Base-by-base conservation (phyloP, 495 filamentous ascomycete genomes). In the Lindgomyces ingoldianus region DNA sequence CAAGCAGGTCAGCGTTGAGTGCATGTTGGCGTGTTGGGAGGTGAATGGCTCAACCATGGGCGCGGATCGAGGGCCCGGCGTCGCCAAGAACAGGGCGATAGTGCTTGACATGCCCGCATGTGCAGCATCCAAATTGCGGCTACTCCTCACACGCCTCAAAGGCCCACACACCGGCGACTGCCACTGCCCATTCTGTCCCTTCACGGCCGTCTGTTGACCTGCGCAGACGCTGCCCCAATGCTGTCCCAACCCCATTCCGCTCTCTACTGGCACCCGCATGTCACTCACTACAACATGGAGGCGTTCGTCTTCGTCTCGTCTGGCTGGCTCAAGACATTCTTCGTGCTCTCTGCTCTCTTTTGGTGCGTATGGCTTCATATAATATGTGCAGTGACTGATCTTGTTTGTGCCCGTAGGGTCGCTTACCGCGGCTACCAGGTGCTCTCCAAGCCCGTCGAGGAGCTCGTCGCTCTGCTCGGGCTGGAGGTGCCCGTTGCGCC, bases 401-500 rank as follows among this genome's bases (percentile, higher is more conserved):
- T 39, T 27, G 14, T 18, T 53, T 6, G 50, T 39, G 22, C 19
- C 14, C 36, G 25, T 51, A 93, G 91, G 91, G 83, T 96, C 55
- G 79, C 89, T 11, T 87, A 87, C 69, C 88, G 92, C 58, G 87
- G 89, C 52, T 93, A 89, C 76, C 87, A 91, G 70, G 91, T 96
- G 24, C 82, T 96, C 36, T 86, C 90, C 73, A 96, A 91, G 53
- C 90, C 94, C 9, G 91, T 96, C 33, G 89, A 93, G 49, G 87
- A 95, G 44, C 84, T 98, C 36, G 91, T 97, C 60, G 87, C 87
- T 67, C 87, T 96, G 36, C 83, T 98, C 21, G 94, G 94, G 30
- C 85, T 97, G 65, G 95, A 98, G 68, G 90, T 97, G 21, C 94
- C 94, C 54, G 85, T 91, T 51, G 85, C 91, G 21, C 94, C 94